phyloP scores from a whole-genome alignment of 2,329 filamentous ascomycete species.

The Talaromyces sp. region DNA sequence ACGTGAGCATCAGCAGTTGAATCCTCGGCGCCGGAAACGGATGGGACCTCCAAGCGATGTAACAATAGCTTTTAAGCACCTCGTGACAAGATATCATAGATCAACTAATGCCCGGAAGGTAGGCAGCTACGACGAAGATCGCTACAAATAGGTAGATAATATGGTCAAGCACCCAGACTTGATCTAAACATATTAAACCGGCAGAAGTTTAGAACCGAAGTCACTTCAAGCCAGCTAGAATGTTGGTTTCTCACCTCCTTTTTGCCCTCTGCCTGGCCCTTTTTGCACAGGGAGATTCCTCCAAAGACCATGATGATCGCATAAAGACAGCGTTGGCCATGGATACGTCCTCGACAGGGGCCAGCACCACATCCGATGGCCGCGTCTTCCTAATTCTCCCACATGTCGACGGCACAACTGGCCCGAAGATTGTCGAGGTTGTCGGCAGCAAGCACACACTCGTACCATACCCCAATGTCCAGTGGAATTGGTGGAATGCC shows the following conservation, averaged over 20 bases:
- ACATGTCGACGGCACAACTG: slow-evolving; percentile 26
- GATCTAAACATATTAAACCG: background rate
- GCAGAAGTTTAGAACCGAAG: background rate
- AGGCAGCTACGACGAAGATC: background rate
- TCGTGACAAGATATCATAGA: background rate
- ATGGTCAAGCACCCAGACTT: background rate
- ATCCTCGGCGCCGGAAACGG: background rate
- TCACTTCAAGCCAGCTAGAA: background rate
- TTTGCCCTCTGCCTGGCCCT: background rate
- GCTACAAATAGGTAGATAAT: background rate
- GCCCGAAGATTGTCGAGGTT: slow-evolving; percentile 21
- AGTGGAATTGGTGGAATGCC: slow-evolving; percentile 14
- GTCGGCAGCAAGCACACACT: background rate
- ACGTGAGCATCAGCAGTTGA: background rate
- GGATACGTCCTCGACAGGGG: background rate
- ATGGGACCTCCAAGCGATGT: background rate
- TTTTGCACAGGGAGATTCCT: background rate
- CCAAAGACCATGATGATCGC: background rate
- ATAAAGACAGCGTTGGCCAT: background rate
- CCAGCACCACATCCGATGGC: slow-evolving; percentile 21
- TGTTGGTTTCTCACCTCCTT: background rate
- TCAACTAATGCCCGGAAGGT: background rate
- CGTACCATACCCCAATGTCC: slow-evolving; percentile 11
- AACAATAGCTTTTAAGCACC: background rate
- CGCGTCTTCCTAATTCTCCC: slow-evolving; percentile 26